These are phyloP conservation scores for Ascodesmis nigricans DNA, from an alignment of 495 filamentous ascomycete species.

Conservation along the genomic window DNA sequence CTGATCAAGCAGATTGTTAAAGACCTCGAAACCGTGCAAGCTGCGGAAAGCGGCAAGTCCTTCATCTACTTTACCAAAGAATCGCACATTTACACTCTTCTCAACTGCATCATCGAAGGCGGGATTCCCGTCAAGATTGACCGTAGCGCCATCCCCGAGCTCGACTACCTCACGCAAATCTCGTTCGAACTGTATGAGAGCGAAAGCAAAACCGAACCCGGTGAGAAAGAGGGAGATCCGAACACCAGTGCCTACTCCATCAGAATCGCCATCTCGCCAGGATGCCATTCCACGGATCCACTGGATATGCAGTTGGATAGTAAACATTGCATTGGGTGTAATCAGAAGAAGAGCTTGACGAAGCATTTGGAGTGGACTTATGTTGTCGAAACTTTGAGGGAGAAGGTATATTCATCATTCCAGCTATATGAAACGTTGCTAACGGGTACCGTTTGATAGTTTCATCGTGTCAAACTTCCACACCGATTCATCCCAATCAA, in stretches of 20 bases:
- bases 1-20: constrained; percentile 87
- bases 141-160: constrained; percentile 77
- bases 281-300: constrained; percentile 87
- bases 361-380: constrained; percentile 89
- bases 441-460: too few species aligned
- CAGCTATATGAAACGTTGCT: too few species aligned
- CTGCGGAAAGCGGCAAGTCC: constrained; percentile 72
- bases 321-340: constrained; percentile 82
- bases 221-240: constrained; percentile 27
- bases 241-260: constrained; percentile 77
- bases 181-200: constrained; percentile 95
- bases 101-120: constrained; percentile 94
- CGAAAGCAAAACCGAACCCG: constrained; percentile 27
- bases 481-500: constrained; percentile 86
- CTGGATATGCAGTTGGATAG: constrained; percentile 89
- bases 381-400: constrained; percentile 78
- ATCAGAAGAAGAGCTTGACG: constrained; percentile 68
- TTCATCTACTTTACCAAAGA: constrained; percentile 99
- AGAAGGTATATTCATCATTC: too few species aligned
- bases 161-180: constrained; percentile 94
- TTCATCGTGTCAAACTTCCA: constrained; percentile 84
- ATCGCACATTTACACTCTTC: constrained; percentile 89
- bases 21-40: constrained; percentile 93
- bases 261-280: constrained; percentile 82
- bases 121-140: constrained; percentile 61